Percentiles rank a stretch among this genome's conserved stretches.
Conservation (phyloP, 2,329 filamentous ascomycete genomes). For the Diaporthe nobilis region DNA sequence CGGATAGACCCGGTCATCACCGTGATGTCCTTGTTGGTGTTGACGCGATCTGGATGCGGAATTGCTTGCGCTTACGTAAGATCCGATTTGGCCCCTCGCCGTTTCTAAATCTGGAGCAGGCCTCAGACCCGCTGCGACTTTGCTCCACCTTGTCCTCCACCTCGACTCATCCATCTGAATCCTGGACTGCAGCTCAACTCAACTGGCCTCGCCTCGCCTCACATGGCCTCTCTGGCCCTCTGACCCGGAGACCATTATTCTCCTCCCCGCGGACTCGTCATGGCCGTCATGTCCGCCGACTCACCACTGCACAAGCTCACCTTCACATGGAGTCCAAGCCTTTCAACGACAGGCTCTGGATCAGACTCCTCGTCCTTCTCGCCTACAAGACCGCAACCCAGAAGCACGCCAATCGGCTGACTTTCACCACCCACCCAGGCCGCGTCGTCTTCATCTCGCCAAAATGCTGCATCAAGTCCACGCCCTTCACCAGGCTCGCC, state of each 20-base stretch:
- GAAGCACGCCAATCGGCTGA: conserved; percentile 21
- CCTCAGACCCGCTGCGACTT: background rate
- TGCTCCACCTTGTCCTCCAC: background rate
- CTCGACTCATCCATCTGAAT: conserved; percentile 1
- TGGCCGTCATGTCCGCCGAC: conserved; percentile 15
- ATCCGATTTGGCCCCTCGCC: background rate
- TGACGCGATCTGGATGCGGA: too few relatives aligned
- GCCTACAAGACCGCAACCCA: conserved; percentile 29
- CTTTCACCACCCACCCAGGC: background rate
- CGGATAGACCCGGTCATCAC: too few relatives aligned
- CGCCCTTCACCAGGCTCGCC: conserved; percentile 25
- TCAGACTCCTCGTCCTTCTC: conserved; percentile 34
- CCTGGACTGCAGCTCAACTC: background rate
- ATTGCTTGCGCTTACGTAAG: conserved; percentile 4
- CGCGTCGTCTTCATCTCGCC: conserved; percentile 22
- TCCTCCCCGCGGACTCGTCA: background rate
- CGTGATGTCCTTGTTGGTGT: too few relatives aligned
- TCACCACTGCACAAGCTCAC: background rate
- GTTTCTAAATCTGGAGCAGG: conserved; percentile 34
- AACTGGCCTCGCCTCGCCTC: background rate
- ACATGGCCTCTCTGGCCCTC: background rate
- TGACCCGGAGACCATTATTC: background rate
- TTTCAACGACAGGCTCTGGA: conserved; percentile 36
- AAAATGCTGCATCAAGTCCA: conserved; percentile 31
- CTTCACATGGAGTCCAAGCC: conserved; percentile 32